phyloP scores from a whole-genome alignment of 805 yeast species.

The Suhomyces pyralidae region DNA sequence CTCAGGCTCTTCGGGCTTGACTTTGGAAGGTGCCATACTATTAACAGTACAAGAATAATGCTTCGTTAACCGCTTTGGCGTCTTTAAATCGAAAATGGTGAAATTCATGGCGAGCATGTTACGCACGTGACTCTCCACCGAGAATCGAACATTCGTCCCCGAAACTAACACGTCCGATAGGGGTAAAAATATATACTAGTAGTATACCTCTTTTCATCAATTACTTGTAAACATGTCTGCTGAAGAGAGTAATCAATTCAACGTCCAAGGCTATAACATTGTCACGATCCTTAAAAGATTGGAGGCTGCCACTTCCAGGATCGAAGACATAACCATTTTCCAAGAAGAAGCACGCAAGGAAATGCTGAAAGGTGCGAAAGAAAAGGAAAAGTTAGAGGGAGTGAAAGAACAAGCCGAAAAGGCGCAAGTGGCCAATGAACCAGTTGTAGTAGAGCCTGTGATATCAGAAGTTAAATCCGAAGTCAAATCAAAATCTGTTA shows the following conservation, averaged over 20 bases:
- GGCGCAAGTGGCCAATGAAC: background rate
- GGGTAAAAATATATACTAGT: background rate
- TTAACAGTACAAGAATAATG: background rate
- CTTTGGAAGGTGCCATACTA: slow-evolving; percentile 10
- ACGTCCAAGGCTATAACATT: slow-evolving; percentile 80
- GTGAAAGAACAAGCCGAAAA: background rate
- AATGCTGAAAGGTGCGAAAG: background rate
- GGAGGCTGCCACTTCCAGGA: slow-evolving; percentile 90
- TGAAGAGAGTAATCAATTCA: slow-evolving; percentile 43
- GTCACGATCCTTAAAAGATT: slow-evolving; percentile 70
- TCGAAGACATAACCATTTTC: slow-evolving; percentile 81
- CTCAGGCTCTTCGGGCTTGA: slow-evolving; percentile 14
- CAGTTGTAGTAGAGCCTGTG: background rate
- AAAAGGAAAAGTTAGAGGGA: background rate
- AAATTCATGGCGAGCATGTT: background rate
- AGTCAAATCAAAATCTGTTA: slow-evolving; percentile 41
- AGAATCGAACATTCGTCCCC: background rate
- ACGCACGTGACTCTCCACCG: background rate
- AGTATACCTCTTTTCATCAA: background rate
- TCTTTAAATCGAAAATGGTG: background rate
- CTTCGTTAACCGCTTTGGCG: background rate
- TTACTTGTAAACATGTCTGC: slow-evolving; percentile 20
- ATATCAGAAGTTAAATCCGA: slow-evolving; percentile 29
- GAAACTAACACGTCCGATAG: background rate
- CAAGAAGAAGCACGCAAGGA: slow-evolving; percentile 56